These are phyloP conservation scores for Bauhinia variegata DNA, from an alignment of 306 rosid species.

Conservation along the genomic window DNA sequence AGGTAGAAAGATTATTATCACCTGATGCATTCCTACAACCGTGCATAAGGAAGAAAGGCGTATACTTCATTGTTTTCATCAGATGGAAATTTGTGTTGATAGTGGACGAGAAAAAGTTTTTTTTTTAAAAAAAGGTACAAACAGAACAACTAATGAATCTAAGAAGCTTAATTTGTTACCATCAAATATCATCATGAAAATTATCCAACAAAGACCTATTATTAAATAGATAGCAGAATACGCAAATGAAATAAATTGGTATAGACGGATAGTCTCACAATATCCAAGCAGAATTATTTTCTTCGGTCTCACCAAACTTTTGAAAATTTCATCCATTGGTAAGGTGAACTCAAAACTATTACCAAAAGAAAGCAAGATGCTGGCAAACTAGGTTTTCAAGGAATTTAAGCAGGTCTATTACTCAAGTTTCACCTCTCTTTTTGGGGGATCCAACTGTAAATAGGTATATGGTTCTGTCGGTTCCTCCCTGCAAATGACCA, in stretches of 20 bases:
- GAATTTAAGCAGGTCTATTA: slow-evolving; percentile 30
- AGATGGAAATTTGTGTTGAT: too few species aligned
- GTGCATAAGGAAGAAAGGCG: too few species aligned
- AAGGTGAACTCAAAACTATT: slow-evolving; percentile 17
- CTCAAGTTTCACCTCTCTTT: slow-evolving; percentile 64
- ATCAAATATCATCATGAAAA: slow-evolving; percentile 25
- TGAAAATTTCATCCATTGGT: not conserved
- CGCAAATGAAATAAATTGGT: not conserved
- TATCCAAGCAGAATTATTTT: not conserved
- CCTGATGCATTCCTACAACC: too few species aligned
- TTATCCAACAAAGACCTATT: slow-evolving; percentile 1
- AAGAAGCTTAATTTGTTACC: not conserved
- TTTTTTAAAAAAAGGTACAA: too few species aligned
- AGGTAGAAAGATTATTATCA: too few species aligned
- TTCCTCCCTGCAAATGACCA: slow-evolving; percentile 73
- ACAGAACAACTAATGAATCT: too few species aligned
- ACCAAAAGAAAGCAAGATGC: slow-evolving; percentile 11
- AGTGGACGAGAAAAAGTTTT: too few species aligned
- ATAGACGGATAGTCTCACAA: not conserved
- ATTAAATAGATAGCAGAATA: too few species aligned
- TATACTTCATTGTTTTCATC: too few species aligned
- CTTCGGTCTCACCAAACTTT: not conserved
- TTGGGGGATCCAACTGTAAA: slow-evolving; percentile 76
- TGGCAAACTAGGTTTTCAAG: slow-evolving; percentile 3
- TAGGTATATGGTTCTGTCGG: slow-evolving; percentile 82